Base-by-base conservation (phyloP, 2,329 filamentous ascomycete genomes). In the Exophiala lecanii-corni region DNA sequence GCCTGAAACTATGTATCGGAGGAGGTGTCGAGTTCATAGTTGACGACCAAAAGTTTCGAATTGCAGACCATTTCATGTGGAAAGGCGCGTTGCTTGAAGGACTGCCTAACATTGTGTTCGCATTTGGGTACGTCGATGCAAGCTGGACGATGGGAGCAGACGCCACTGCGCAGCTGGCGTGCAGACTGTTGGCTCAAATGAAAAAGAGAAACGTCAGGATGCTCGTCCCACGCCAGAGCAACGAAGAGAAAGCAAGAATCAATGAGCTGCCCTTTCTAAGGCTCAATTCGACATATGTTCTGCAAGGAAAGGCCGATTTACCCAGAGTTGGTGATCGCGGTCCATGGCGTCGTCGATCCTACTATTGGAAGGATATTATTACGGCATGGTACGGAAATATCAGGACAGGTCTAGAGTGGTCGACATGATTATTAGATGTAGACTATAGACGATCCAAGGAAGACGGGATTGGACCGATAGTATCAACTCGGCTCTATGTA, bases 61-160 rank as follows among this genome's bases (percentile, higher is more conserved):
- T 61, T 3, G 41, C 54, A 9, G 47, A 58, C 3, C 68, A 68
- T 43, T 66, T 57, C 45, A 39, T 67, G 21, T 70, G 67, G 67
- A 62, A 66, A 40, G 62, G 64, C 4, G 57, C 64, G 28, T 67
- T 70, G 67, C 34, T 70, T 16, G 66, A 70, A 45, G 66, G 69
- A 45, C 25, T 70, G 4, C 67, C 67, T 5, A 70, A 70, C 40
- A 49, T 62, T 2, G 56, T 59, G 2, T 61, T 65, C 21, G 51
- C 69, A 2, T 60, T 69, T 34, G 67, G 67, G 1, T 70, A 69
- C 44, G 62, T 63, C 5, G 66, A 67, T 39, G 64, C 63, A 2
- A 66, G 66, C 2, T 70, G 67, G 67, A 70, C 67, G 0, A 54
- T 70, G 4, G 67, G 67, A 7, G 64, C 66, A 1, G 67, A 70